Percentiles rank a stretch among this genome's conserved stretches.
phyloP scores from a whole-genome alignment of 2,329 filamentous ascomycete species.

The Exophiala spinifera region DNA sequence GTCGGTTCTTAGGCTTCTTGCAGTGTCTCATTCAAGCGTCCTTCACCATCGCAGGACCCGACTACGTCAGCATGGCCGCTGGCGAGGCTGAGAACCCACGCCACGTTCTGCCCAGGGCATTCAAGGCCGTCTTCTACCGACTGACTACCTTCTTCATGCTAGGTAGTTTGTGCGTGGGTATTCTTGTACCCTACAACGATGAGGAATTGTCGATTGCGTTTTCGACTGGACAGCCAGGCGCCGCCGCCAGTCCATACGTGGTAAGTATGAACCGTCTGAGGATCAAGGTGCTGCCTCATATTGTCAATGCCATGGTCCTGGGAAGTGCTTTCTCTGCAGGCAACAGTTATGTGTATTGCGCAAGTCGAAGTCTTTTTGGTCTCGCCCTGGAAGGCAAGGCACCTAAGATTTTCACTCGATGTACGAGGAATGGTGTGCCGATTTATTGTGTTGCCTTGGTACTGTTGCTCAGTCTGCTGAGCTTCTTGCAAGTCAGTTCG shows the following conservation, averaged over 20 bases:
- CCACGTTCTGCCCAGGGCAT: conserved; percentile 64
- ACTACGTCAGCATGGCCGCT: conserved; percentile 58
- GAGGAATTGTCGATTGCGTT: conserved; percentile 45
- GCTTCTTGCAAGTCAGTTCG: conserved; percentile 70
- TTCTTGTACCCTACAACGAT: conserved; percentile 67
- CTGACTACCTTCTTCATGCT: conserved; percentile 70
- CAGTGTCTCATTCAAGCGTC: conserved; percentile 69
- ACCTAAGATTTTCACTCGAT: conserved; percentile 59
- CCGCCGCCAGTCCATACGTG: conserved; percentile 60
- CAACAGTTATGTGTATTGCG: conserved; percentile 59
- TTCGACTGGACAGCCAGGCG: conserved; percentile 46
- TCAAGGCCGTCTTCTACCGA: conserved; percentile 66
- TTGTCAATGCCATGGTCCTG: conserved; percentile 45
- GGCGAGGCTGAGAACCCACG: conserved; percentile 60
- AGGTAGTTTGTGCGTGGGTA: conserved; percentile 66
- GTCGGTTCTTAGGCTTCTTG: conserved; percentile 46
- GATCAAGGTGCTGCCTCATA: conserved; percentile 52
- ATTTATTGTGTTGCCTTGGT: conserved; percentile 68
- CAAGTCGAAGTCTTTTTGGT: conserved; percentile 65
- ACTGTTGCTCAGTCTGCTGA: conserved; percentile 65
- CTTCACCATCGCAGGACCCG: conserved; percentile 62
- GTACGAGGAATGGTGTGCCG: conserved; percentile 65
- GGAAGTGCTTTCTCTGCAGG: conserved; percentile 51
- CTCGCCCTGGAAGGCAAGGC: conserved; percentile 68
- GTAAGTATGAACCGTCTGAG: conserved; percentile 59